Evolutionary conservation across 1,284 basidiomycete species (phyloP), one percentile per base, ranked within the genome.

Genomic region (Malassezia cuniculi): DNA sequence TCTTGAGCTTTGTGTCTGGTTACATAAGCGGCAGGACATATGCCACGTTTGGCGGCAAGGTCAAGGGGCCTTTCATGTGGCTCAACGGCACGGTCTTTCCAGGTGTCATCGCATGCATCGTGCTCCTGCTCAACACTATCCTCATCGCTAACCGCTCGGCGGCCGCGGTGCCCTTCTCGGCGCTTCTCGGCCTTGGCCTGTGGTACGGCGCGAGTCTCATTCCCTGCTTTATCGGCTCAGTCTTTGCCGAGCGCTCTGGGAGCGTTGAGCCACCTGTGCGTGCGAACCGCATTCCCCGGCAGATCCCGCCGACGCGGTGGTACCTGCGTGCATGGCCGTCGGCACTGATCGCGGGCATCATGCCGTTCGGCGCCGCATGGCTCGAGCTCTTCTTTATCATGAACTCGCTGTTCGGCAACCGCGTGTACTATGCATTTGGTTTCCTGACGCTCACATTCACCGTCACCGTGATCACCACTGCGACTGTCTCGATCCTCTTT

Each of bases 161-260:
- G 3, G 90, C 89, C 14, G 90, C 90, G 6, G 85, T 97, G 26
- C 90, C 90, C 3, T 93, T 95, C 65, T 85, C 85, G 75, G 60
- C 90, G 0, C 81, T 95, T 73, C 71, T 87, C 28, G 75, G 86
- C 15, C 82, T 97, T 47, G 65, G 85, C 7, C 71, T 97, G n/a
- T 97, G 89, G 89, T 93, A 87, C 68, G 79, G 86, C 32, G 85
- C 95, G 47, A 87, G 86, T 22, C 81, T 85, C 0, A 90, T 90
- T 0, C 73, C 77, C 5, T 72, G 71, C 4, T 53, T 73, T 6
- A 61, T 71, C 5, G 76, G 76, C 18, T 70, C 73, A 31, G 70
- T 83, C 68, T 78, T 80, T 50, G 89, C 89, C 12, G 76, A 82
- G 34, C 82, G 79, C 65, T 80, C 84, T 57, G 89, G 89, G n/a